Conservation (phyloP, 257 asterid genomes). For the Solanum infundibuliforme region DNA sequence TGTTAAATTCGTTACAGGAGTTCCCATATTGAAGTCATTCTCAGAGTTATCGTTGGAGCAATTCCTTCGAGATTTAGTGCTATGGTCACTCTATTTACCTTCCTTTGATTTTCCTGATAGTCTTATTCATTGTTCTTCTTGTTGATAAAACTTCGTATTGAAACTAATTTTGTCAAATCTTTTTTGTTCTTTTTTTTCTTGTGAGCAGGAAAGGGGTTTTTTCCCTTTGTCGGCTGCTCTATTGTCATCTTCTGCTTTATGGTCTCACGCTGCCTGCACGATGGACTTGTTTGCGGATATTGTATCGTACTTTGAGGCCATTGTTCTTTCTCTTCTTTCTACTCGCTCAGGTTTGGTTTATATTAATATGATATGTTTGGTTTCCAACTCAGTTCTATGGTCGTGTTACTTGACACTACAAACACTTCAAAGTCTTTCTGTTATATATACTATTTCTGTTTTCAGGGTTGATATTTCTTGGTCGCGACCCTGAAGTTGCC, state of each 20-base stretch:
- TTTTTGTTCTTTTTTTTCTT: constrained; percentile 8
- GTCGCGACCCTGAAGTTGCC: constrained; percentile 65
- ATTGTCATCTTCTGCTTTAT: constrained; percentile 66
- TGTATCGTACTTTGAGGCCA: constrained; percentile 61
- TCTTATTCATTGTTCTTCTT: background rate
- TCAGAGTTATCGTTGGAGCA: background rate
- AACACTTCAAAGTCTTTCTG: background rate
- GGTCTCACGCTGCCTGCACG: constrained; percentile 48
- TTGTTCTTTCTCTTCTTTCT: constrained; percentile 58
- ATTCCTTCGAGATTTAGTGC: background rate
- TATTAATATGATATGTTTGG: background rate
- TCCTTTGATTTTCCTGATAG: background rate
- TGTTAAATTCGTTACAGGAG: background rate
- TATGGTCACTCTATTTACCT: background rate
- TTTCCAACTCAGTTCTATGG: background rate
- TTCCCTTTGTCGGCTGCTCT: constrained; percentile 92
- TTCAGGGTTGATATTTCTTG: constrained; percentile 78
- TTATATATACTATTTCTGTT: constrained; percentile 12
- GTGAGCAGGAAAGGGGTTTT: constrained; percentile 88
- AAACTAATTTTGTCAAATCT: background rate
- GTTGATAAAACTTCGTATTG: background rate
- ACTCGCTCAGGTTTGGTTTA: constrained; percentile 65
- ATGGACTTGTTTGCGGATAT: constrained; percentile 53
- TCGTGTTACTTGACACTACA: background rate
- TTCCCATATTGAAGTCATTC: background rate